Evolutionary conservation across 352 stramenopile genomes (phyloP).

Genomic region (Thalassiosira pacifica): DNA sequence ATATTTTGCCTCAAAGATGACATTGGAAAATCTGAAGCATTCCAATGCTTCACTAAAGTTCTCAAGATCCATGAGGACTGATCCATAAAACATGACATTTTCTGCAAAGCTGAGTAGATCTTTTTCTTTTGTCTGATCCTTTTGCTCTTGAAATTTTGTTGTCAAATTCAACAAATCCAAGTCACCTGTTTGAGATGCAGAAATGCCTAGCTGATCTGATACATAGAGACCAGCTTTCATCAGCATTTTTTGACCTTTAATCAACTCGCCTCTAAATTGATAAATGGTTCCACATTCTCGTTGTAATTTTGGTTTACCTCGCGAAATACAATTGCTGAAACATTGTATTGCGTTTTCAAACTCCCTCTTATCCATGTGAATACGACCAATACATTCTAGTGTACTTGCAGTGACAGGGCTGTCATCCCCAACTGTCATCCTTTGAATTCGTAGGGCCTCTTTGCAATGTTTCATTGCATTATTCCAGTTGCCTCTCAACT

Average conservation of each 20-base stretch:
- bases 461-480: constrained; percentile 72
- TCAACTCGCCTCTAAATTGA: constrained; percentile 59
- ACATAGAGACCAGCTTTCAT: constrained; percentile 49
- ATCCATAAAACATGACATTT: constrained; percentile 71
- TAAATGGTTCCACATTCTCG: constrained; percentile 65
- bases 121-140: constrained; percentile 52
- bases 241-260: constrained; percentile 60
- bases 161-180: constrained; percentile 53
- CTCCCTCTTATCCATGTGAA: constrained; percentile 71
- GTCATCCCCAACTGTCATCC: constrained; percentile 62
- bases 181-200: constrained; percentile 29
- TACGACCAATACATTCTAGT: constrained; percentile 66
- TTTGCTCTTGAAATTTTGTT: constrained; percentile 58
- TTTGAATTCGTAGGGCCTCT: constrained; percentile 73
- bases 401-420: constrained; percentile 63
- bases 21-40: constrained; percentile 70
- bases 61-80: constrained; percentile 58
- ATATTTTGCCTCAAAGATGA: constrained; percentile 71
- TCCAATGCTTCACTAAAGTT: constrained; percentile 61
- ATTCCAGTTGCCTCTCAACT: constrained; percentile 69
- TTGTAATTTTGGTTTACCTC: constrained; percentile 60
- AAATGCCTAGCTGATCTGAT: constrained; percentile 48
- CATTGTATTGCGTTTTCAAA: constrained; percentile 69
- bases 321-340: constrained; percentile 60
- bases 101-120: constrained; percentile 61